Conservation (phyloP, 352 stramenopile genomes). For the Globisporangium emineosum region DNA sequence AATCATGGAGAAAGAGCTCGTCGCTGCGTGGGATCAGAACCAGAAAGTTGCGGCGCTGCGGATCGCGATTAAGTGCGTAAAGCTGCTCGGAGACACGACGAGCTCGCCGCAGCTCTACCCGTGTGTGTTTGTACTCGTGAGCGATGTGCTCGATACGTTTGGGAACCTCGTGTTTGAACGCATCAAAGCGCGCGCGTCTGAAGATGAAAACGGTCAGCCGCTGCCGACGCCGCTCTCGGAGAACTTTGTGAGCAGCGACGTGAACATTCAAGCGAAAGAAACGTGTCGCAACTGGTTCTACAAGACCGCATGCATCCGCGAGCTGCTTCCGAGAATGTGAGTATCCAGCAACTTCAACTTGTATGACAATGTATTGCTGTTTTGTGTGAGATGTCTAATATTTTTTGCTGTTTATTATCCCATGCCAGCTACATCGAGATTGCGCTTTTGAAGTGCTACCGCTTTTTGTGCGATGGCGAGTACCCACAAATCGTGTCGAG, state of each 20-base stretch:
- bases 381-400: not conserved
- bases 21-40: slow-evolving; percentile 76
- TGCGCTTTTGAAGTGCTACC: slow-evolving; percentile 85
- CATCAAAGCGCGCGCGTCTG: slow-evolving; percentile 62
- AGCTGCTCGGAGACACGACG: slow-evolving; percentile 78
- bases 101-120: slow-evolving; percentile 85
- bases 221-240: slow-evolving; percentile 53
- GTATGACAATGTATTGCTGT: not conserved
- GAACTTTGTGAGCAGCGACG: slow-evolving; percentile 71
- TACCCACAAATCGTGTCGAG: slow-evolving; percentile 82
- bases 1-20: slow-evolving; percentile 67
- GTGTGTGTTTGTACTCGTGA: slow-evolving; percentile 87
- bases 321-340: slow-evolving; percentile 89
- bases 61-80: slow-evolving; percentile 90
- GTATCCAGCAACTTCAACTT: slow-evolving; percentile 11
- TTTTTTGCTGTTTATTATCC: not conserved
- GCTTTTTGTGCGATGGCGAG: slow-evolving; percentile 88
- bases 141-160: slow-evolving; percentile 85
- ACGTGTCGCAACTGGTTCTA: slow-evolving; percentile 95
- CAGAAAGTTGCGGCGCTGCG: slow-evolving; percentile 87
- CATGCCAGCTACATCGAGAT: slow-evolving; percentile 79
- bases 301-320: slow-evolving; percentile 92
- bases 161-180: slow-evolving; percentile 83
- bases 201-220: slow-evolving; percentile 55
- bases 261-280: slow-evolving; percentile 87